Evolutionary conservation across 208 protist species (phyloP).

Genomic region (Acanthamoeba quina): DNA sequence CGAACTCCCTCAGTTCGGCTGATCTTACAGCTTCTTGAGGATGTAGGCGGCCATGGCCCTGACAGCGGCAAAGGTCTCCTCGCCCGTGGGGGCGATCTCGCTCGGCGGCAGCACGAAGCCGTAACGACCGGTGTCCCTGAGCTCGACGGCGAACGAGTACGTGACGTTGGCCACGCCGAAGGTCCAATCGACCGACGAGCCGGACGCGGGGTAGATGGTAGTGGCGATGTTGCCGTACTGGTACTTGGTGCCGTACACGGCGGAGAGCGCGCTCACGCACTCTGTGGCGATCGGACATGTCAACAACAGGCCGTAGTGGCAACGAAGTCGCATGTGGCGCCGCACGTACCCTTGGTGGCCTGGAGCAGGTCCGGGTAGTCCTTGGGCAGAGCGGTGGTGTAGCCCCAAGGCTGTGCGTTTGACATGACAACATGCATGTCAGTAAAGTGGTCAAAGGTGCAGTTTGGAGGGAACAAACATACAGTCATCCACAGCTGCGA

Average conservation of each 20-base stretch:
- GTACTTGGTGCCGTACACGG: constrained; percentile 45
- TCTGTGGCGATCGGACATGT: constrained; percentile 11
- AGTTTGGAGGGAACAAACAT: constrained; percentile 1
- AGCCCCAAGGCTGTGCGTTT: constrained; percentile 26
- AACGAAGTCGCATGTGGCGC: neutral
- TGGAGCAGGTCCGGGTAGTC: neutral
- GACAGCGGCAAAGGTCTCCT: constrained; percentile 73
- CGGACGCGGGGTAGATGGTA: constrained; percentile 57
- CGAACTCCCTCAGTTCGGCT: too few species aligned
- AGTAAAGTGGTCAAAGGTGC: neutral
- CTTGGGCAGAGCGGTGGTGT: neutral
- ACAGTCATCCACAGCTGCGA: constrained; percentile 76
- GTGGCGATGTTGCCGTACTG: constrained; percentile 23
- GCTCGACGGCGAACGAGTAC: constrained; percentile 75
- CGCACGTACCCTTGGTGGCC: constrained; percentile 3
- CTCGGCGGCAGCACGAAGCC: constrained; percentile 74
- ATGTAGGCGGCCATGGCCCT: constrained; percentile 49
- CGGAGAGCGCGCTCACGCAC: neutral
- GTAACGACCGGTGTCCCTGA: constrained; percentile 71
- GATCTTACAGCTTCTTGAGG: constrained; percentile 32
- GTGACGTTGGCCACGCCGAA: constrained; percentile 48
- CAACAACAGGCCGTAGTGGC: neutral
- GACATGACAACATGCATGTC: neutral
- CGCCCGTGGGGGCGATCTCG: constrained; percentile 74
- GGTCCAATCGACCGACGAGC: constrained; percentile 75